Conservation (phyloP, 139 green algal species). For the Tetratostichococcus sp. region DNA sequence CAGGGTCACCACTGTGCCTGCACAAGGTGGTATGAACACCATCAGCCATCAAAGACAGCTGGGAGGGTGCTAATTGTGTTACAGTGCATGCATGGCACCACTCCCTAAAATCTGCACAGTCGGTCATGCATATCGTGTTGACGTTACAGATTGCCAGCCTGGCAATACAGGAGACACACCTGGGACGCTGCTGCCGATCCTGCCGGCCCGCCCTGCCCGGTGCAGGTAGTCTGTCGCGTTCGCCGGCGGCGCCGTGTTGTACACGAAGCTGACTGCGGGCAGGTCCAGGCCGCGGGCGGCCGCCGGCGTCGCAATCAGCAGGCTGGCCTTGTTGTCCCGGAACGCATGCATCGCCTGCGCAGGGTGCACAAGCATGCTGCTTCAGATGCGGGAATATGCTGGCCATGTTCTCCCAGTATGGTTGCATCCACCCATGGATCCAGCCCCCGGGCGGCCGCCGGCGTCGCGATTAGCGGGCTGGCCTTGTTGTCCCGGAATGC, state of each 20-base stretch:
- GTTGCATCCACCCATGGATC: too few relatives aligned
- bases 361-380: too few relatives aligned
- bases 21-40: too few relatives aligned
- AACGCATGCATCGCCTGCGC: conserved; percentile 63
- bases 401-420: too few relatives aligned
- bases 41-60: too few relatives aligned
- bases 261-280: conserved; percentile 79
- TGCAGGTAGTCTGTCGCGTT: conserved; percentile 74
- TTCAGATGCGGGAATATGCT: too few relatives aligned
- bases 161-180: conserved; percentile 1
- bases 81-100: too few relatives aligned
- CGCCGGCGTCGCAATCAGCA: conserved; percentile 66
- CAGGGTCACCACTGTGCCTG: conserved; percentile 59
- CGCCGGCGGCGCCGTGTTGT: conserved; percentile 60
- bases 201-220: conserved; percentile 64
- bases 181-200: conserved; percentile 52
- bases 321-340: conserved; percentile 59
- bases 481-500: conserved; percentile 69
- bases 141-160: too few relatives aligned
- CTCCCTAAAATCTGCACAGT: too few relatives aligned
- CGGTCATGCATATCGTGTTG: too few relatives aligned
- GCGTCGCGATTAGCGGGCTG: conserved; percentile 65
- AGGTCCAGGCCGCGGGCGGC: conserved; percentile 78
- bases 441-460: conserved; percentile 62
- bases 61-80: too few relatives aligned